These are phyloP conservation scores for Inga oerstediana DNA, from an alignment of 306 rosid genomes.

Conservation along the genomic window DNA sequence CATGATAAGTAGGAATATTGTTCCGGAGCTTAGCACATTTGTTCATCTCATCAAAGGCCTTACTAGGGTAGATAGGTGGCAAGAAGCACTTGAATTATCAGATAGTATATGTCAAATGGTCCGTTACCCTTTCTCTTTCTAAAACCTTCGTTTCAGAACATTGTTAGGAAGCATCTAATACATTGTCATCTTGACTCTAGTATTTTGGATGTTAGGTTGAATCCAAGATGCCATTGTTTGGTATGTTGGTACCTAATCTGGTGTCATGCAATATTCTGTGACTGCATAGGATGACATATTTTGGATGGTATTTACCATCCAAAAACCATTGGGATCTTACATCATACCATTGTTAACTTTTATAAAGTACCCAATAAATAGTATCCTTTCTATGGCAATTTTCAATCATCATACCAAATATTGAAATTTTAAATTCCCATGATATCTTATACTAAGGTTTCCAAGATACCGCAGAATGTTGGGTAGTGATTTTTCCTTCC, in stretches of 20 bases:
- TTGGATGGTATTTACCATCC: no score
- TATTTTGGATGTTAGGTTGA: background rate
- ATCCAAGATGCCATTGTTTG: no score
- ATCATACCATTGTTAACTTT: background rate
- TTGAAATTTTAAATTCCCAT: background rate
- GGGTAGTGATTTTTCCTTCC: background rate
- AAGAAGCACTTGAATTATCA: slow-evolving; percentile 73
- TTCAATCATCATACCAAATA: background rate
- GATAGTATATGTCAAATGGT: slow-evolving; percentile 86
- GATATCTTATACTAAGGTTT: background rate
- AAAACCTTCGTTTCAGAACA: slow-evolving; percentile 17
- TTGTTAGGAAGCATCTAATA: background rate
- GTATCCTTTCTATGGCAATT: background rate
- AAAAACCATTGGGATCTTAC: background rate
- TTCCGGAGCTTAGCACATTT: slow-evolving; percentile 72
- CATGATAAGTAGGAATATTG: slow-evolving; percentile 59
- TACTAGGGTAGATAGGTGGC: slow-evolving; percentile 61
- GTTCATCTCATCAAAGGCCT: slow-evolving; percentile 79
- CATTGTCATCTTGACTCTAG: background rate
- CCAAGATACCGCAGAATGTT: background rate
- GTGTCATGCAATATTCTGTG: no score
- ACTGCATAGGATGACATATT: no score
- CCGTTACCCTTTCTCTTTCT: slow-evolving; percentile 47
- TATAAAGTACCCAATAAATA: background rate
- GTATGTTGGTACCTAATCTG: no score